Evolutionary conservation across 1,139 yeast species (phyloP).

Genomic region (Kurtzmaniella quercitrusa): DNA sequence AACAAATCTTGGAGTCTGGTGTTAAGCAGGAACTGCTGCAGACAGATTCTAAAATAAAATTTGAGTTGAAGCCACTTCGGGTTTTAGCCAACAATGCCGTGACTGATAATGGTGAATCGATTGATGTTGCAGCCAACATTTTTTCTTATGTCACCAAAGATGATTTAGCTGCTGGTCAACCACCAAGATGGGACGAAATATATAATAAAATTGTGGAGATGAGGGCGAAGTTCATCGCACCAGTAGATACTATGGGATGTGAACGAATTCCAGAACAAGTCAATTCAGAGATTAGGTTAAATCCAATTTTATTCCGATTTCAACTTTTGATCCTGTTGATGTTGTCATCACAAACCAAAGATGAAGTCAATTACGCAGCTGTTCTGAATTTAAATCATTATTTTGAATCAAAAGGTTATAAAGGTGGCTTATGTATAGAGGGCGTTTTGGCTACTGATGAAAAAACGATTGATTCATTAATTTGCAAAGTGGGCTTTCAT

Average conservation of each 20-base stretch:
- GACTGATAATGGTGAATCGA: not conserved
- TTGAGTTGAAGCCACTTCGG: constrained; percentile 2
- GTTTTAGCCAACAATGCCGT: not conserved
- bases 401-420: constrained; percentile 27
- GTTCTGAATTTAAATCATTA: constrained; percentile 56
- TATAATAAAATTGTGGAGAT: constrained; percentile 61
- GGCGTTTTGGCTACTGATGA: constrained; percentile 47
- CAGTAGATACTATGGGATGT: constrained; percentile 90
- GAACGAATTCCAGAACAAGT: constrained; percentile 62
- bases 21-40: not conserved
- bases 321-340: constrained; percentile 76
- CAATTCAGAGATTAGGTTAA: constrained; percentile 23
- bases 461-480: constrained; percentile 55
- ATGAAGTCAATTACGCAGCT: constrained; percentile 75
- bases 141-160: constrained; percentile 3
- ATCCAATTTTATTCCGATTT: constrained; percentile 53
- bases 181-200: constrained; percentile 49
- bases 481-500: constrained; percentile 87
- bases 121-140: constrained; percentile 5
- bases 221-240: constrained; percentile 64
- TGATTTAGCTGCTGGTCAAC: constrained; percentile 15
- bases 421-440: constrained; percentile 30
- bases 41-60: not conserved
- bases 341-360: constrained; percentile 92
- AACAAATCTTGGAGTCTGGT: not conserved